These are phyloP conservation scores for Globisporangium megalacanthum DNA, from an alignment of 352 stramenopile species.

Conservation along the genomic window DNA sequence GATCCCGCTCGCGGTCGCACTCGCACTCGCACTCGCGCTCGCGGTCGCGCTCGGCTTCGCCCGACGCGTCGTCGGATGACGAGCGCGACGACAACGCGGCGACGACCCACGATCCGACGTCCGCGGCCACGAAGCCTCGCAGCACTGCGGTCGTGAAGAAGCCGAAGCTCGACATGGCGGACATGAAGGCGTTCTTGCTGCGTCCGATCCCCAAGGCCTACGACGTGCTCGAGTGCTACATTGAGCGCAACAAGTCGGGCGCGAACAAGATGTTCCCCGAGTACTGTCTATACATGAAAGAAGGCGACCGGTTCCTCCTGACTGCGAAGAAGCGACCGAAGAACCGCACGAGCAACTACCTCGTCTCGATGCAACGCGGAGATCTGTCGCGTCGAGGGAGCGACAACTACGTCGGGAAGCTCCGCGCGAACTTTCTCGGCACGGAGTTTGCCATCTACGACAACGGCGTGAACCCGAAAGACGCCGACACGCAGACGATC, in stretches of 20 bases:
- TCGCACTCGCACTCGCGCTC: constrained; percentile 45
- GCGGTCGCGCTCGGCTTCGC: constrained; percentile 50
- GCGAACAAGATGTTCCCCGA: constrained; percentile 93
- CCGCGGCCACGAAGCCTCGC: constrained; percentile 19
- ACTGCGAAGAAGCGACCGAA: constrained; percentile 95
- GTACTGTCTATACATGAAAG: constrained; percentile 90
- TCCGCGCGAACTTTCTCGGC: constrained; percentile 96
- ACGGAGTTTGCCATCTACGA: constrained; percentile 97
- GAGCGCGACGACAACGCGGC: constrained; percentile 54
- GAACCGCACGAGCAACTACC: constrained; percentile 97
- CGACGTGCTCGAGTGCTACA: constrained; percentile 94
- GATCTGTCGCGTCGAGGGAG: constrained; percentile 89
- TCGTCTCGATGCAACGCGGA: constrained; percentile 91
- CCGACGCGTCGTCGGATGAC: constrained; percentile 59
- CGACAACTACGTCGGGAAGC: constrained; percentile 93
- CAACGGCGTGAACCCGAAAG: constrained; percentile 90
- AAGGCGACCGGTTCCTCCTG: constrained; percentile 95
- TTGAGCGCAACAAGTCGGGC: constrained; percentile 89
- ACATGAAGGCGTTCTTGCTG: constrained; percentile 77
- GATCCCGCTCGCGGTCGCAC: constrained; percentile 37
- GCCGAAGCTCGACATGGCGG: constrained; percentile 74
- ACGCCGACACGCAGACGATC: constrained; percentile 75
- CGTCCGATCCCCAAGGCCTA: constrained; percentile 81
- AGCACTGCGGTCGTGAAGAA: constrained; percentile 39
- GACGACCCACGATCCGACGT: constrained; percentile 52